A percentile compares a stretch with the other conserved stretches of the same genome.
Conservation (phyloP, 2,329 filamentous ascomycete genomes). For the Cryphonectria radicalis region DNA sequence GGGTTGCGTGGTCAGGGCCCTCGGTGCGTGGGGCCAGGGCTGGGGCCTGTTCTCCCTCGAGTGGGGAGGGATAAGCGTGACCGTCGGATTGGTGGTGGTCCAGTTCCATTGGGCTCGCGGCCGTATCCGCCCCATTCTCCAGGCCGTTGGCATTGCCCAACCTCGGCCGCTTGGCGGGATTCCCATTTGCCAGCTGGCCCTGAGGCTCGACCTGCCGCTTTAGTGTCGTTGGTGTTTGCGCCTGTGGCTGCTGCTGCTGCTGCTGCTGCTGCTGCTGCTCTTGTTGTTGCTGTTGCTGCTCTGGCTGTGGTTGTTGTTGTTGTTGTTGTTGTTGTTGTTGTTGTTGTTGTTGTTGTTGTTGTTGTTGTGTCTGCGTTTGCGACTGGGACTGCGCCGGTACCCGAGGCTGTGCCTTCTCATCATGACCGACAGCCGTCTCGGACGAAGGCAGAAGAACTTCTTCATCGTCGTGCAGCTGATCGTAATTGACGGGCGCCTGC, state of each 20-base stretch:
- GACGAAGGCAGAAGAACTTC: conserved; percentile 26
- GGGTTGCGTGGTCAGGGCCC: conserved; percentile 66
- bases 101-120: conserved; percentile 64
- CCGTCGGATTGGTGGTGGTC: conserved; percentile 54
- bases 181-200: conserved; percentile 56
- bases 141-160: conserved; percentile 60
- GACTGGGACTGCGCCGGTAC: conserved; percentile 5
- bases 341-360: conserved; percentile 25
- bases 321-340: no score
- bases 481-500: conserved; percentile 48
- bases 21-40: conserved; percentile 60
- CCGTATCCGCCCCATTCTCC: conserved; percentile 57
- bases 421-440: conserved; percentile 12
- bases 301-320: conserved; percentile 31
- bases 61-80: conserved; percentile 68
- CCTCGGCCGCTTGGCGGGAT: conserved; percentile 61
- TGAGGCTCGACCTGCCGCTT: conserved; percentile 56
- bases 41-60: conserved; percentile 59
- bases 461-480: conserved; percentile 43
- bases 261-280: not conserved
- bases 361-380: conserved; percentile 24
- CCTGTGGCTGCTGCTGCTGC: conserved; percentile 24
- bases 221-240: conserved; percentile 43
- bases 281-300: not conserved
- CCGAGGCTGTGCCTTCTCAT: conserved; percentile 7